Base-by-base conservation (phyloP, 2,329 filamentous ascomycete species). In the Shiraia sp. region DNA sequence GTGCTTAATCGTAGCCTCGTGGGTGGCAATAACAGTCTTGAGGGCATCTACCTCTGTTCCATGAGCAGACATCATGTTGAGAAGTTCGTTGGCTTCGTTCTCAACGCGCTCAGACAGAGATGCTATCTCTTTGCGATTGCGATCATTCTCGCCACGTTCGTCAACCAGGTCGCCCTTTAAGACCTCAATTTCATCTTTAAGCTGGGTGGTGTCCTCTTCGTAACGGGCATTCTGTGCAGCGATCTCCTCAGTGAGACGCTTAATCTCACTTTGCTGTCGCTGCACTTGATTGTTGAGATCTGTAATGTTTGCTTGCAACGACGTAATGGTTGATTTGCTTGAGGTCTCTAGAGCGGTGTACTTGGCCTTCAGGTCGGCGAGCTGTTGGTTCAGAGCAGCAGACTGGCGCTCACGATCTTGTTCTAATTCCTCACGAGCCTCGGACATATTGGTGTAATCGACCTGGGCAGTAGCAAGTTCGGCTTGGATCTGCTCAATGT, bases 281-380 rank as follows among this genome's bases (percentile, higher is more conserved):
- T 61, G 58, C 14, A 73, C 58, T 9, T 71, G 59, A 36, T 72
- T 69, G 41, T 67, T 68, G 49, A 74, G 69, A 17, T 68, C 65
- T 3, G 59, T 61, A 42, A 75, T 74, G 32, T 71, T 68, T 16
- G 63, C 61, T 29, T 65, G 54, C 3, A 69, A 51, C 6, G 61
- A 55, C 3, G 51, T 53, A 32, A 68, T 68, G 14, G 59, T 59
- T 3, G 57, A 63, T 29, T 57, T 61, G 24, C 63, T 58, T 0
- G 57, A 57, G 24, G 56, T 61, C 44, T 68, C 61, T 8, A 70
- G 43, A 4, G 60, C 59, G 3, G 53, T 47, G 30, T 62, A 65
- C 48, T 69, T 63, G 13, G 57, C 44, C 8, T 53, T 42, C 2
- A 70, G 45, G 5, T 68, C 60, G 2, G 55, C 50, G 4, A 75